Evolutionary conservation across 257 asterid species (phyloP).

Genomic region (Petunia secreta): DNA sequence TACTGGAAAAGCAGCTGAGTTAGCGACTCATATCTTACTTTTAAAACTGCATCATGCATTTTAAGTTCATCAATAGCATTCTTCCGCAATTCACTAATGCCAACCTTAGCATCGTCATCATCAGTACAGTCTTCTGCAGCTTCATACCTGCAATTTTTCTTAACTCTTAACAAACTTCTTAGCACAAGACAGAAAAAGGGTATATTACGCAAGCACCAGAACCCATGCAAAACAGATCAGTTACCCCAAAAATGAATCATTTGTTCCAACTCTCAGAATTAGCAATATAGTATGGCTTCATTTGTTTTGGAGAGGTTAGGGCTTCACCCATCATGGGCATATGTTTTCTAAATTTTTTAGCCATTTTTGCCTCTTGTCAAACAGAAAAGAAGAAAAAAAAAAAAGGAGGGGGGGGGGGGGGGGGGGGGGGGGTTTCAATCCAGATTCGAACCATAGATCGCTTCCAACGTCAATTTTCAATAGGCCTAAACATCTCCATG

Average conservation of each 20-base stretch:
- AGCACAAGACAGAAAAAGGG: background rate
- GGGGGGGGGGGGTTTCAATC: no score
- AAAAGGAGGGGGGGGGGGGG: no score
- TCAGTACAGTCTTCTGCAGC: constrained; percentile 88
- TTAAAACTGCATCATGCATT: constrained; percentile 64
- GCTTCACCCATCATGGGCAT: no score
- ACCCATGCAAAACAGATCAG: background rate
- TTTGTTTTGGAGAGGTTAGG: no score
- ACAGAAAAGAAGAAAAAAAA: no score
- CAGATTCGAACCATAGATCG: no score
- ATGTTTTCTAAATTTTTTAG: no score
- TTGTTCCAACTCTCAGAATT: background rate
- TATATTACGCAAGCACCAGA: background rate
- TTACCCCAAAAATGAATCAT: background rate
- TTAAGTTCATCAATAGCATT: constrained; percentile 65
- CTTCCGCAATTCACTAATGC: constrained; percentile 58
- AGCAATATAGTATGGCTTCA: background rate
- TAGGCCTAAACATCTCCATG: no score
- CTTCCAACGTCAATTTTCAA: no score
- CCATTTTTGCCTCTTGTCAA: no score
- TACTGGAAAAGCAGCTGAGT: background rate
- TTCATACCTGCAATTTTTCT: constrained; percentile 64
- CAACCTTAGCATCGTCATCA: constrained; percentile 90
- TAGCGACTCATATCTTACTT: constrained; percentile 42
- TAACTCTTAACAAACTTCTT: constrained; percentile 7